These are phyloP conservation scores for Fistulifera pelliculosa DNA, from an alignment of 108 stramenopile species.

Conservation along the genomic window DNA sequence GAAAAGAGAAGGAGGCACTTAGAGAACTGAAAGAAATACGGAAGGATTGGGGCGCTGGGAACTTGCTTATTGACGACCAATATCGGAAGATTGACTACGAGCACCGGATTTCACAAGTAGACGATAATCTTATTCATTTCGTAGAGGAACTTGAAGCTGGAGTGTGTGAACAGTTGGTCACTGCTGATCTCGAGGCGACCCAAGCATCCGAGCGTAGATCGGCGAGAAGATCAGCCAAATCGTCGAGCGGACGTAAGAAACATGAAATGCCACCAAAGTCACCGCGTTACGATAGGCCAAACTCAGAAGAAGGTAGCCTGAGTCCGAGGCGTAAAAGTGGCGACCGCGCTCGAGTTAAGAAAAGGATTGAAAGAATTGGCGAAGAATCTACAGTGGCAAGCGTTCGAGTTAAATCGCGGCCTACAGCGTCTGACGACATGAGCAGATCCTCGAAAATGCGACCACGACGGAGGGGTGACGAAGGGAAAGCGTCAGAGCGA, in stretches of 20 bases:
- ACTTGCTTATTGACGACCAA: conserved; percentile 37
- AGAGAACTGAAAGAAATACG: conserved; percentile 32
- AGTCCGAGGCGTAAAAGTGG: no score
- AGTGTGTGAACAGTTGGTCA: conserved; percentile 12
- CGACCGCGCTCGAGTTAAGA: no score
- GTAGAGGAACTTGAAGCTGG: conserved; percentile 26
- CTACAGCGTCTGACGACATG: no score
- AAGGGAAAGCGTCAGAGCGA: no score
- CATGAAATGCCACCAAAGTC: not conserved
- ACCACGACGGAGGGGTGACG: no score
- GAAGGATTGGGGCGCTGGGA: conserved; percentile 33
- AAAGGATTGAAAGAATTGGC: no score
- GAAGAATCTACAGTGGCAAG: no score
- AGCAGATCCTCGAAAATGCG: no score
- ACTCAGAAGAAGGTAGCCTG: no score
- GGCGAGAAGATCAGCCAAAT: not conserved
- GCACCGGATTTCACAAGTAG: conserved; percentile 29
- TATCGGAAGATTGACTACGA: conserved; percentile 43
- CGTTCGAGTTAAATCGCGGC: no score
- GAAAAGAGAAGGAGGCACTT: conserved; percentile 30
- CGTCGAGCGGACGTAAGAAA: not conserved
- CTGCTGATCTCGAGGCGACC: not conserved
- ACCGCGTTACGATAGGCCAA: no score
- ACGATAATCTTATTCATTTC: conserved; percentile 28
- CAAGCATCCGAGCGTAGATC: not conserved